Evolutionary conservation across 2,329 filamentous ascomycete genomes (phyloP).

Genomic region (Fusarium temperatum): DNA sequence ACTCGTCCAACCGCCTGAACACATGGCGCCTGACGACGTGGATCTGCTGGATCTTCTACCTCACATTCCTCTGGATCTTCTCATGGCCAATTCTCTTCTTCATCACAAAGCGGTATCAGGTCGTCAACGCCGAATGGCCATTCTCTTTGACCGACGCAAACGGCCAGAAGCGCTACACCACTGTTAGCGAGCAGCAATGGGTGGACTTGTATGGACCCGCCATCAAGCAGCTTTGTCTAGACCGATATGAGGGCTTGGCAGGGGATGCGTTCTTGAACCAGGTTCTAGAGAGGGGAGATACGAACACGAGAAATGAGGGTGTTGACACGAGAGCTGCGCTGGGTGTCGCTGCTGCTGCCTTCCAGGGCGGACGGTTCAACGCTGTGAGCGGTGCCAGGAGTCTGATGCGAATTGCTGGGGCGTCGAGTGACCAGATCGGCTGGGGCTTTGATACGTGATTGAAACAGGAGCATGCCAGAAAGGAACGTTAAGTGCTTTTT

Average conservation of each 20-base stretch:
- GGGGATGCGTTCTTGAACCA: slow-evolving; percentile 29
- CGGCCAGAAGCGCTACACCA: slow-evolving; percentile 23
- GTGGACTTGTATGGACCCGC: slow-evolving; percentile 19
- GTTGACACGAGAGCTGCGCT: slow-evolving; percentile 17
- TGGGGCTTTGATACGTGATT: slow-evolving; percentile 36
- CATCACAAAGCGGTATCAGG: slow-evolving; percentile 27
- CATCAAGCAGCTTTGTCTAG: slow-evolving; percentile 27
- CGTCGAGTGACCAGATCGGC: slow-evolving; percentile 24
- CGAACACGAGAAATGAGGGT: not conserved
- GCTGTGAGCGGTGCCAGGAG: slow-evolving; percentile 6
- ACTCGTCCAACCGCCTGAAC: slow-evolving; percentile 27
- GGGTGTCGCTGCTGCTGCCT: slow-evolving; percentile 25
- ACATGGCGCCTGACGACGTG: slow-evolving; percentile 28
- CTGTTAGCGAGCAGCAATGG: slow-evolving; percentile 34
- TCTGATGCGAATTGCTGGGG: slow-evolving; percentile 24
- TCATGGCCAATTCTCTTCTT: slow-evolving; percentile 35
- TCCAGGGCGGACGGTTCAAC: slow-evolving; percentile 24
- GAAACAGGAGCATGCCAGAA: no score
- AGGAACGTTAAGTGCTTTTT: fast-evolving
- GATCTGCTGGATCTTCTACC: slow-evolving; percentile 37
- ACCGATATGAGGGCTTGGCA: slow-evolving; percentile 31
- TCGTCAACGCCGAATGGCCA: slow-evolving; percentile 29
- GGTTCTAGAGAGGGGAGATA: slow-evolving; percentile 20
- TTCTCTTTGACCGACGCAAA: slow-evolving; percentile 9
- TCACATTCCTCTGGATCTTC: slow-evolving; percentile 38